Conservation (phyloP, 768 basidiomycete species). For the Russula compacta region DNA sequence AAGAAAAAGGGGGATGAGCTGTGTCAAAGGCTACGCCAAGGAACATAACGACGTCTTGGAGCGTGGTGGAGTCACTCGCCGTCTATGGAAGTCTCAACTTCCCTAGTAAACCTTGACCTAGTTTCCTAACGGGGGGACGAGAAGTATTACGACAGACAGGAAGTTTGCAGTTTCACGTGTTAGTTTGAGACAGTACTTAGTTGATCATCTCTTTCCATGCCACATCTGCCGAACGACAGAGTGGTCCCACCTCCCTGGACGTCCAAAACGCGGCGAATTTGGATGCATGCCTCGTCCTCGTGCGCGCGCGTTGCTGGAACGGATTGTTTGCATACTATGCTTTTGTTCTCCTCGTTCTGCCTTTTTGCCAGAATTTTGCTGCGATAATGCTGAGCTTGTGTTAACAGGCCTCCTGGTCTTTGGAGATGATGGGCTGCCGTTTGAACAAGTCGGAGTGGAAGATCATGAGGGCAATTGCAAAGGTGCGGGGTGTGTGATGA, state of each 20-base stretch:
- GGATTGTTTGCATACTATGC: constrained; percentile 28
- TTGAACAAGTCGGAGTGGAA: constrained; percentile 46
- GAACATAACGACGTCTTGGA: background rate
- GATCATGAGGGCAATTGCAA: constrained; percentile 40
- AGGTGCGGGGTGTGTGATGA: background rate
- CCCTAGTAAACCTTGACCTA: background rate
- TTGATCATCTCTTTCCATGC: constrained; percentile 1
- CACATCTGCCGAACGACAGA: constrained; percentile 17
- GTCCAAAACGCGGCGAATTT: constrained; percentile 21
- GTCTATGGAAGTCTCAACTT: background rate
- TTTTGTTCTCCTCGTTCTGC: constrained; percentile 24
- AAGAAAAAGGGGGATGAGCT: too few relatives aligned
- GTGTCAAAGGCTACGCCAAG: too few relatives aligned
- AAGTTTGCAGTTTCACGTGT: background rate
- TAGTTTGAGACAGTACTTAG: background rate
- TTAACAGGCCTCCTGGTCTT: constrained; percentile 41
- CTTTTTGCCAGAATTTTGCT: constrained; percentile 43
- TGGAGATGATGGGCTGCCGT: constrained; percentile 33
- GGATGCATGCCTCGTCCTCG: constrained; percentile 8
- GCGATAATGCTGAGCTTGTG: constrained; percentile 46
- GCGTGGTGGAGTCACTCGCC: background rate
- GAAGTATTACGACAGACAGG: background rate
- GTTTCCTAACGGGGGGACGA: background rate
- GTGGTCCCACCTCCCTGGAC: constrained; percentile 21
- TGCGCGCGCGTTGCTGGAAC: constrained; percentile 21